phyloP scores from a whole-genome alignment of 1,284 basidiomycete genomes.

The Rhodotorula sp. region DNA sequence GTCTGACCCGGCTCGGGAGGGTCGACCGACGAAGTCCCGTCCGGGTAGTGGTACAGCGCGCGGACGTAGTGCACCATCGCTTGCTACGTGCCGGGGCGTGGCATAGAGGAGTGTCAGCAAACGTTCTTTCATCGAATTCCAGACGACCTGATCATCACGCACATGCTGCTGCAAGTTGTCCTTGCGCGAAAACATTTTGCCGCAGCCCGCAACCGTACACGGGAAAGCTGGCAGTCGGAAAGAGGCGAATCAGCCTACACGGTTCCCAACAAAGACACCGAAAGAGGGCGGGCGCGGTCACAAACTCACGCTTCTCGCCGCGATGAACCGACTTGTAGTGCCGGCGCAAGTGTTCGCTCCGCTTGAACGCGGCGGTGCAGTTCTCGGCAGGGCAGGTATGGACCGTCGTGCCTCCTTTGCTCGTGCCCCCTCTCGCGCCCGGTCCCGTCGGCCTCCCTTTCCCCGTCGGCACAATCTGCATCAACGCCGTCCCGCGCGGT shows the following conservation, averaged over 20 bases:
- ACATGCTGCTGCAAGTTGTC: constrained; percentile 42
- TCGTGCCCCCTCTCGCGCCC: constrained; percentile 4
- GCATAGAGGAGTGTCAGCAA: not conserved
- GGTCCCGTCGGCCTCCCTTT: constrained; percentile 6
- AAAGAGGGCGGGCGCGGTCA: not conserved
- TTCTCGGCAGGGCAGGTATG: constrained; percentile 36
- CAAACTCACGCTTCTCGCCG: constrained; percentile 36
- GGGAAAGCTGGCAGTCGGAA: constrained; percentile 24
- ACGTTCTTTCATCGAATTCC: not conserved
- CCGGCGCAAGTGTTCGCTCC: constrained; percentile 38
- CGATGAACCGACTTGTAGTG: constrained; percentile 40
- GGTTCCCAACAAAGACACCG: too few species aligned
- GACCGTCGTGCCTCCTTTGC: constrained; percentile 23
- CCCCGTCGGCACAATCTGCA: not conserved
- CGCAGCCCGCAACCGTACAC: constrained; percentile 28
- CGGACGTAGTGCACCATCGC: constrained; percentile 28
- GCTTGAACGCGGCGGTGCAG: constrained; percentile 41
- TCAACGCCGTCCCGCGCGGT: not conserved
- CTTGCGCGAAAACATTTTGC: constrained; percentile 38
- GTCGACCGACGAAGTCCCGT: constrained; percentile 19
- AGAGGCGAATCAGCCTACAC: not conserved
- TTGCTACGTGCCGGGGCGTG: too few species aligned
- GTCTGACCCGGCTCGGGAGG: constrained; percentile 15
- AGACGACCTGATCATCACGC: not conserved
- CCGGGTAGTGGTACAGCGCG: constrained; percentile 23